Conservation (phyloP, 2,329 filamentous ascomycete species). For the Penicillium sp. region DNA sequence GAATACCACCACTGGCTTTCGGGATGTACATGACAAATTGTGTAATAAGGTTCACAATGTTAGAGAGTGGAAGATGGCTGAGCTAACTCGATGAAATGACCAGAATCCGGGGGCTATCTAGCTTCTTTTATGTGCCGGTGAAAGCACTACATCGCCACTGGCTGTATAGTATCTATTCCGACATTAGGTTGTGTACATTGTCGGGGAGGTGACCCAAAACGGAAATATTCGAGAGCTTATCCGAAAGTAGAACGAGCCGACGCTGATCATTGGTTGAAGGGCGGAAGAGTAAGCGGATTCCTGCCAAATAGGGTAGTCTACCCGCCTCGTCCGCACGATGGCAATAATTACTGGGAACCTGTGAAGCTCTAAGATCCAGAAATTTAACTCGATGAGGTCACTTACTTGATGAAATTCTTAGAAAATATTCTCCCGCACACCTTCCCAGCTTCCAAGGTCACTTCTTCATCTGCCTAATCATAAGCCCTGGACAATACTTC, state of each 20-base stretch:
- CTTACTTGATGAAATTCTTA: background rate
- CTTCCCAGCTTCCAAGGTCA: background rate
- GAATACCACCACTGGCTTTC: background rate
- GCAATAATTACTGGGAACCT: background rate
- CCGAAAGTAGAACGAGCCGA: background rate
- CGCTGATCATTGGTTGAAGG: background rate
- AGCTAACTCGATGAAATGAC: background rate
- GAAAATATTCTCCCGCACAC: background rate
- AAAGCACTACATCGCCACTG: background rate
- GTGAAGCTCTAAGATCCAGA: background rate
- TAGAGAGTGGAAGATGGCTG: too few relatives aligned
- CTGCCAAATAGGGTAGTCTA: background rate
- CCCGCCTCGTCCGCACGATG: background rate
- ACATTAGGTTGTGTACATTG: background rate
- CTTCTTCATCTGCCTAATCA: background rate
- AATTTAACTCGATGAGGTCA: background rate
- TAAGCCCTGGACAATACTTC: too few relatives aligned
- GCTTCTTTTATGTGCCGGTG: background rate
- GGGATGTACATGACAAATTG: background rate
- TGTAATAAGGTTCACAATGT: background rate
- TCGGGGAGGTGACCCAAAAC: background rate
- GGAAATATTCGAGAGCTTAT: background rate
- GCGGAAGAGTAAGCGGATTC: background rate
- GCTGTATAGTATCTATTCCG: background rate
- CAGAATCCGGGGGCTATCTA: background rate